A percentile compares a stretch with the other conserved stretches of the same genome.
These are phyloP conservation scores for Nakazawaea peltata DNA, from an alignment of 805 yeast species.

Conservation along the genomic window DNA sequence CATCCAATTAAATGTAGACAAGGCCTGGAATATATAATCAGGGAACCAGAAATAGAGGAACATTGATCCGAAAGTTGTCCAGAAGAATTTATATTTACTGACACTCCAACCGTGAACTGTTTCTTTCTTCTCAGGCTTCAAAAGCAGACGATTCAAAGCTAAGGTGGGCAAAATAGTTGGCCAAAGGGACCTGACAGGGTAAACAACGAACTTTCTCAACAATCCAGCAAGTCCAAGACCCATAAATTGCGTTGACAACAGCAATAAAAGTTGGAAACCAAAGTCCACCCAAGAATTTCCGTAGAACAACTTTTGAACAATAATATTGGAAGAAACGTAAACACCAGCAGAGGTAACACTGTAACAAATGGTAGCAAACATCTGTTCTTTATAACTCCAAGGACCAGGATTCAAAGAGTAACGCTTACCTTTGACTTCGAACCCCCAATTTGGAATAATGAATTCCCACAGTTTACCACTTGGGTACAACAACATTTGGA, in stretches of 20 bases:
- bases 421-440: conserved; percentile 29
- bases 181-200: conserved; percentile 47
- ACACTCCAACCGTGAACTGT: conserved; percentile 25
- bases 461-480: conserved; percentile 29
- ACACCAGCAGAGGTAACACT: conserved; percentile 24
- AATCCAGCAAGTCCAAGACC: conserved; percentile 66
- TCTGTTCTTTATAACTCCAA: conserved; percentile 58
- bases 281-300: conserved; percentile 29
- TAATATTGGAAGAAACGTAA: conserved; percentile 27
- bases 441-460: conserved; percentile 30
- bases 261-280: conserved; percentile 45
- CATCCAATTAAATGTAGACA: conserved; percentile 44
- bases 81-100: conserved; percentile 25
- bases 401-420: conserved; percentile 52
- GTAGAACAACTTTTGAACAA: conserved; percentile 24
- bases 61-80: conserved; percentile 22
- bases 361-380: conserved; percentile 44
- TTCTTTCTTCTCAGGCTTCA: conserved; percentile 26
- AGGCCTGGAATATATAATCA: conserved; percentile 30
- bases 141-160: conserved; percentile 40
- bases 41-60: conserved; percentile 40
- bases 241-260: conserved; percentile 48
- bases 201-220: conserved; percentile 48
- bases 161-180: conserved; percentile 41
- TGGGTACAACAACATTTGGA: conserved; percentile 38